A percentile compares a stretch with the other conserved stretches of the same genome.
These are phyloP conservation scores for Calvatia gigantea DNA, from an alignment of 768 basidiomycete genomes.

Conservation along the genomic window DNA sequence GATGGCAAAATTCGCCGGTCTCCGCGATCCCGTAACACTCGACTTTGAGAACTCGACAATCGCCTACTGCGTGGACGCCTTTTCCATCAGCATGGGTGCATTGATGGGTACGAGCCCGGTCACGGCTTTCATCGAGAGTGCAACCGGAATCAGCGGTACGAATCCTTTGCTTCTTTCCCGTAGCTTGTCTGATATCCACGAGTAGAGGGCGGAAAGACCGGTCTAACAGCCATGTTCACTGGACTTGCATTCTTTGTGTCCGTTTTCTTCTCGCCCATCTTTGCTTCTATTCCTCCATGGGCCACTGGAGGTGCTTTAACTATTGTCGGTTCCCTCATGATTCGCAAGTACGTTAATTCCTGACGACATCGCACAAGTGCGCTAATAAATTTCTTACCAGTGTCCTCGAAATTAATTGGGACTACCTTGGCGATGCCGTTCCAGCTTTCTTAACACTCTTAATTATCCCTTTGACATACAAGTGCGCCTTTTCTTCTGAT, in stretches of 20 bases:
- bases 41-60: slow-evolving; percentile 84
- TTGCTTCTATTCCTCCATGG: slow-evolving; percentile 84
- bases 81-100: slow-evolving; percentile 78
- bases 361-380: neutral
- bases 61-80: slow-evolving; percentile 82
- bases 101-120: slow-evolving; percentile 79
- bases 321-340: slow-evolving; percentile 88
- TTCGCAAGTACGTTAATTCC: slow-evolving; percentile 58
- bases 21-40: slow-evolving; percentile 78
- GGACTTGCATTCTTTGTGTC: slow-evolving; percentile 79
- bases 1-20: slow-evolving; percentile 89
- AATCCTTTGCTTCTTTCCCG: neutral
- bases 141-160: slow-evolving; percentile 73
- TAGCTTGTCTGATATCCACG: neutral
- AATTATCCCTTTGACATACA: slow-evolving; percentile 75
- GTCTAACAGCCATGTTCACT: slow-evolving; percentile 70
- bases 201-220: slow-evolving; percentile 84
- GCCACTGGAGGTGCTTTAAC: slow-evolving; percentile 84
- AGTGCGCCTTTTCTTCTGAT: slow-evolving; percentile 33
- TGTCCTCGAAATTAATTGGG: slow-evolving; percentile 85
- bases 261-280: slow-evolving; percentile 86
- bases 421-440: slow-evolving; percentile 82
- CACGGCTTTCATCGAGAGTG: slow-evolving; percentile 79
- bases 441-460: slow-evolving; percentile 83
- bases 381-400: slow-evolving; percentile 25